phyloP scores from a whole-genome alignment of 106 monocot species.

The Dendrobium nobile region DNA sequence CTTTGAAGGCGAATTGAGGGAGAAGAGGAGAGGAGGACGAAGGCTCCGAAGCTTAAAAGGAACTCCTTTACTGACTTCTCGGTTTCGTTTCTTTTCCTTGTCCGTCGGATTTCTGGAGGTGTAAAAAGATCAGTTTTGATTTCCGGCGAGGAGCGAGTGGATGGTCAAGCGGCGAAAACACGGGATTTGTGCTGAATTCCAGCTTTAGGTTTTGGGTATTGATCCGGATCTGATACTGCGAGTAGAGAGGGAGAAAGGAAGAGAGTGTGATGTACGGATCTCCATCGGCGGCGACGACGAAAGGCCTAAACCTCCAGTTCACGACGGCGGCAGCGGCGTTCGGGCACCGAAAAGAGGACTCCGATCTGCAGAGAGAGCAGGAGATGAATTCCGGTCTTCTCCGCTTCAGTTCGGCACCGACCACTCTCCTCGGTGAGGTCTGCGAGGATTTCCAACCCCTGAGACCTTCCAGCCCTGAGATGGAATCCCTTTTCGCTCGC shows the following conservation, averaged over 20 bases:
- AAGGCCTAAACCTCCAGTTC: constrained; percentile 45
- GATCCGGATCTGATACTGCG: not conserved
- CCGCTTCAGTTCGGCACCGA: constrained; percentile 83
- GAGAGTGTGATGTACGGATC: constrained; percentile 52
- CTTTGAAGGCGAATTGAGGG: constrained; percentile 23
- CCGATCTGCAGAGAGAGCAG: constrained; percentile 32
- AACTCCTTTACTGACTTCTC: not conserved
- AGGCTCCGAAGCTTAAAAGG: not conserved
- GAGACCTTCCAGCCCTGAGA: constrained; percentile 46
- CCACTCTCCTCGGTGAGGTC: constrained; percentile 58
- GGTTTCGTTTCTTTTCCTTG: not conserved
- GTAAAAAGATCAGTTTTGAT: not conserved
- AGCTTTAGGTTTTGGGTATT: not conserved
- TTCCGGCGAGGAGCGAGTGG: not conserved
- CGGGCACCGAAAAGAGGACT: constrained; percentile 36
- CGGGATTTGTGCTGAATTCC: not conserved
- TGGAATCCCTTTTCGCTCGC: constrained; percentile 62
- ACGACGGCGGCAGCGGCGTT: constrained; percentile 2
- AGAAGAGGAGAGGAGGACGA: constrained; percentile 6
- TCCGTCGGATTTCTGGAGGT: not conserved
- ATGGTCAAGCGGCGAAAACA: not conserved
- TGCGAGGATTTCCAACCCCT: constrained; percentile 62
- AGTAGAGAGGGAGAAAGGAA: not conserved
- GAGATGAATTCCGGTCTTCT: constrained; percentile 60
- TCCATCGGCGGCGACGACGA: constrained; percentile 21